These are phyloP conservation scores for Hyphopichia khmerensis DNA, from an alignment of 1,139 yeast species.

Conservation along the genomic window DNA sequence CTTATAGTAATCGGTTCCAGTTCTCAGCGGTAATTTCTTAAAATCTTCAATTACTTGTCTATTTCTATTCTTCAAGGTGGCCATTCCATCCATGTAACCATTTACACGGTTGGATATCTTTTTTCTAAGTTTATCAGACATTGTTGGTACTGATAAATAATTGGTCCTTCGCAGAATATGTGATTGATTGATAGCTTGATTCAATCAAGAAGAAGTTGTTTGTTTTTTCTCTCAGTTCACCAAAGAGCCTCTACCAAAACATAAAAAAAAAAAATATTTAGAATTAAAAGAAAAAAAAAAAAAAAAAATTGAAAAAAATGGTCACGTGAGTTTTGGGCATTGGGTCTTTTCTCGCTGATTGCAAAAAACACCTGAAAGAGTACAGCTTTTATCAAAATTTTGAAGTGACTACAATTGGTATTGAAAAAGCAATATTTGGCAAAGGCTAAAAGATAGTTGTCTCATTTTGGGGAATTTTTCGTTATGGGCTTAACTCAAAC, in stretches of 20 bases:
- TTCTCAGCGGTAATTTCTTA: slow-evolving; percentile 52
- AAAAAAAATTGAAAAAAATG: neutral
- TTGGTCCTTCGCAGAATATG: neutral
- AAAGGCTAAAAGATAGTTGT: no score
- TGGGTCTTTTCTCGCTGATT: neutral
- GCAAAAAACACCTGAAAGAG: no score
- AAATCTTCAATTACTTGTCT: slow-evolving; percentile 46
- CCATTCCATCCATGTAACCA: slow-evolving; percentile 41
- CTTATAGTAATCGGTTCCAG: slow-evolving; percentile 49
- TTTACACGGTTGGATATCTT: slow-evolving; percentile 41
- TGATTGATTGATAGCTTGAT: slow-evolving; percentile 1
- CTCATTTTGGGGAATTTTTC: no score
- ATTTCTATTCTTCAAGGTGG: slow-evolving; percentile 46
- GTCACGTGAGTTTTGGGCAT: neutral
- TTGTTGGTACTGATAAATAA: neutral
- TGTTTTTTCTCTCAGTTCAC: neutral
- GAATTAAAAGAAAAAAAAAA: neutral
- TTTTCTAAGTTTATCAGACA: slow-evolving; percentile 35
- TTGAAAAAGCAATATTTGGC: no score
- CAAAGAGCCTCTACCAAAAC: no score
- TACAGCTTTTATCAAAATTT: no score
- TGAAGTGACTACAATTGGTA: no score
- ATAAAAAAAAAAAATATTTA: no score
- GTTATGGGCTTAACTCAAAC: no score
- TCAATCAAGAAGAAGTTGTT: neutral